Percentiles rank a stretch among this genome's conserved stretches.
Conservation (phyloP, 257 asterid species). For the Solanum sejunctum region DNA sequence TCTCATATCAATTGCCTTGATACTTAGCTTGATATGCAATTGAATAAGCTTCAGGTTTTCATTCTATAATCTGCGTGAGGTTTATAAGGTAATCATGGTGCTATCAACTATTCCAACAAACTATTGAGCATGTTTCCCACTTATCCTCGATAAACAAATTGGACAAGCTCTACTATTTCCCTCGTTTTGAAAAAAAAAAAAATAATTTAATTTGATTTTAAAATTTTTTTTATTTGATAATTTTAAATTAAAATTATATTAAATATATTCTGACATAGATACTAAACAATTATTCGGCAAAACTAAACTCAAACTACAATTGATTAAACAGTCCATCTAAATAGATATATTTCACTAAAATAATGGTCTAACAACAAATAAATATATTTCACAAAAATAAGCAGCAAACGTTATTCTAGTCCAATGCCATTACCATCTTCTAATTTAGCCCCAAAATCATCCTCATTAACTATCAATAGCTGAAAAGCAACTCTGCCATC, state of each 20-base stretch:
- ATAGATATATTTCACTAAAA: background rate
- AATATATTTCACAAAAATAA: background rate
- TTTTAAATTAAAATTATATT: no score
- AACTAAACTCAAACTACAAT: background rate
- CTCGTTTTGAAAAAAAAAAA: no score
- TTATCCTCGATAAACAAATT: background rate
- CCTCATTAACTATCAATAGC: constrained; percentile 19
- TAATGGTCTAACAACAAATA: background rate
- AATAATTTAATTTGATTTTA: no score
- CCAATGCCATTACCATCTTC: background rate
- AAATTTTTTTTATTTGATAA: no score
- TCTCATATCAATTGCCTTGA: background rate
- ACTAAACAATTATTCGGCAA: background rate
- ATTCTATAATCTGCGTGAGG: background rate
- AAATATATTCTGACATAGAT: no score
- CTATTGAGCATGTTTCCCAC: background rate
- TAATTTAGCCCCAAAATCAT: background rate
- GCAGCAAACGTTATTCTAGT: background rate
- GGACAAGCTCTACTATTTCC: background rate
- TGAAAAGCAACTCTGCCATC: constrained; percentile 36
- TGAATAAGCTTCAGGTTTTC: background rate
- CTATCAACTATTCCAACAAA: background rate
- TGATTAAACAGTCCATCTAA: background rate
- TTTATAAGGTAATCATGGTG: background rate
- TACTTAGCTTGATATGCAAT: background rate